phyloP scores from a whole-genome alignment of 371 early-diverging fungal genomes.

The Mortierella sp. region DNA sequence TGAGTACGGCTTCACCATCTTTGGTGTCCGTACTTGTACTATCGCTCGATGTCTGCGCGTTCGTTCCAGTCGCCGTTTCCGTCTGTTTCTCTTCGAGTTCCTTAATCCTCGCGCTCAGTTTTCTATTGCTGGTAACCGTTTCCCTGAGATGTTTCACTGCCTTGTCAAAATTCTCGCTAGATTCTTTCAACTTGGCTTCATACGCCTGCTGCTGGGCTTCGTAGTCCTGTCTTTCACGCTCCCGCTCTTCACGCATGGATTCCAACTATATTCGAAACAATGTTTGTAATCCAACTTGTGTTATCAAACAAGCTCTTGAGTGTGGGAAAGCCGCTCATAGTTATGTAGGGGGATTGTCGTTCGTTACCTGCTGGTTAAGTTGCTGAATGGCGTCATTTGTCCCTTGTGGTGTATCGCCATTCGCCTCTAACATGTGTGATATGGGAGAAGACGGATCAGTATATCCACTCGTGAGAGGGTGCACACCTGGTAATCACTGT shows the following conservation, averaged over 20 bases:
- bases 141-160: slow-evolving; percentile 38
- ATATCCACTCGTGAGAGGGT: neutral
- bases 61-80: neutral
- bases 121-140: slow-evolving; percentile 31
- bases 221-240: slow-evolving; percentile 32
- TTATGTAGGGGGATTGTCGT: neutral
- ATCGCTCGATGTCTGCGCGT: neutral
- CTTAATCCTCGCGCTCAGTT: slow-evolving; percentile 19
- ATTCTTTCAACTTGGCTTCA: no score
- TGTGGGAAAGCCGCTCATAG: no score
- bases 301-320: no score
- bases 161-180: slow-evolving; percentile 28
- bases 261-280: slow-evolving; percentile 22
- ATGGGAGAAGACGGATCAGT: slow-evolving; percentile 4
- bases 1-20: neutral
- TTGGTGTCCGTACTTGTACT: neutral
- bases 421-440: slow-evolving; percentile 22
- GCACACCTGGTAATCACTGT: neutral
- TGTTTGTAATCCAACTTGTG: no score
- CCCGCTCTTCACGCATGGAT: slow-evolving; percentile 43
- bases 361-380: slow-evolving; percentile 33
- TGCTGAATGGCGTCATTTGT: slow-evolving; percentile 25
- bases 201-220: no score
- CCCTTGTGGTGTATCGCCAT: slow-evolving; percentile 29
- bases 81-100: slow-evolving; percentile 23